A percentile compares a stretch with the other conserved stretches of the same genome.
phyloP scores from a whole-genome alignment of 306 rosid genomes.

The Fagus crenata region DNA sequence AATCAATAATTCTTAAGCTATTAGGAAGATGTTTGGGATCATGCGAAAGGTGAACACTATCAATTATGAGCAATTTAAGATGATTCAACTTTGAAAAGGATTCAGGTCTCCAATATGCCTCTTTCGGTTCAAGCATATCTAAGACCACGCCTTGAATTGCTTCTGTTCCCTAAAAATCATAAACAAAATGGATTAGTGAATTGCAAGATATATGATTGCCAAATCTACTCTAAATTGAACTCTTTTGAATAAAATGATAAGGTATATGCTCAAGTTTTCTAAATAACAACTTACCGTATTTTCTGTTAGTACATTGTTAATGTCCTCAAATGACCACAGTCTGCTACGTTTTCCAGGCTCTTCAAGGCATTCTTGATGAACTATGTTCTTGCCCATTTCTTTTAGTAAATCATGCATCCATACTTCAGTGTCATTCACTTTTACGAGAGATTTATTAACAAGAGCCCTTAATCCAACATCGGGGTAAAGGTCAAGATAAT shows the following conservation, averaged over 20 bases:
- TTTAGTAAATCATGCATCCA: constrained; percentile 41
- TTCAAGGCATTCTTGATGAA: neutral
- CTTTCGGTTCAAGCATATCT: neutral
- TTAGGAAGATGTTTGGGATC: neutral
- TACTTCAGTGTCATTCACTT: neutral
- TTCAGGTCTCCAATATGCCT: neutral
- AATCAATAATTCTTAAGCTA: constrained; percentile 23
- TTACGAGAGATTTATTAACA: constrained; percentile 36
- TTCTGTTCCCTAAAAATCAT: constrained; percentile 2
- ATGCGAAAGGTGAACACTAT: neutral
- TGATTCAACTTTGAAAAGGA: constrained; percentile 14
- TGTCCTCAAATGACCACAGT: constrained; percentile 31
- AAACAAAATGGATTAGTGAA: neutral
- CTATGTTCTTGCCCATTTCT: constrained; percentile 36
- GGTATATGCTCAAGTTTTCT: neutral
- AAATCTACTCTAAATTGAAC: neutral
- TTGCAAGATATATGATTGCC: neutral
- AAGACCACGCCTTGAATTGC: constrained; percentile 13
- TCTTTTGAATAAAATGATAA: neutral
- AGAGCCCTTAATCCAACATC: constrained; percentile 26
- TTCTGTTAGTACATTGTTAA: constrained; percentile 25
- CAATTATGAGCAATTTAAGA: constrained; percentile 19
- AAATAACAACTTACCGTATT: constrained; percentile 1
- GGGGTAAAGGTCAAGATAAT: constrained; percentile 10
- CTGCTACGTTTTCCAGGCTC: constrained; percentile 24